A percentile compares a stretch with the other conserved stretches of the same genome.
Evolutionary conservation across 768 basidiomycete genomes (phyloP).

Genomic region (Leucosporidium yakuticum): DNA sequence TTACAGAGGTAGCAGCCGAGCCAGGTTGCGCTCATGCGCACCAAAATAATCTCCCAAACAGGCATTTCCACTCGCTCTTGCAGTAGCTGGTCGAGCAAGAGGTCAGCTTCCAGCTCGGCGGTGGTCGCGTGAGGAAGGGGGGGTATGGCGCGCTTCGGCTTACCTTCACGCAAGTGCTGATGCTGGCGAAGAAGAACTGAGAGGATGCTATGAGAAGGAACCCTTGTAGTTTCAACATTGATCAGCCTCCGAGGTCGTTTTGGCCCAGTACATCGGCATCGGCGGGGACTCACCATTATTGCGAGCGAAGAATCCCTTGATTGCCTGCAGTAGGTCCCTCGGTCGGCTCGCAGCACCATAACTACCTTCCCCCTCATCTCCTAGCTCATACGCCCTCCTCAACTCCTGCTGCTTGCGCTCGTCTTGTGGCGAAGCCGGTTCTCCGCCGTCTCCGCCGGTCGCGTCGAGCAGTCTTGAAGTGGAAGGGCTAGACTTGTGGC

Average conservation of each 20-base stretch:
- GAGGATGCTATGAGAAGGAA: constrained; percentile 17
- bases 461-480: not conserved
- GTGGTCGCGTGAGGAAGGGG: not conserved
- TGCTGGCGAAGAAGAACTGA: constrained; percentile 17
- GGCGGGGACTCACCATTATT: too few relatives aligned
- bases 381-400: too few relatives aligned
- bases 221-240: not conserved
- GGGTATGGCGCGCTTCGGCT: not conserved
- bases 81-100: not conserved
- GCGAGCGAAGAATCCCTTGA: too few relatives aligned
- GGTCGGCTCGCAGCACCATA: too few relatives aligned
- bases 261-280: too few relatives aligned
- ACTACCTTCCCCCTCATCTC: too few relatives aligned
- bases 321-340: too few relatives aligned
- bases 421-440: too few relatives aligned
- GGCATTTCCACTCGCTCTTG: not conserved
- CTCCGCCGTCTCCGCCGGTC: too few relatives aligned
- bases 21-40: constrained; percentile 24
- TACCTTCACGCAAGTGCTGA: constrained; percentile 24
- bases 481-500: not conserved
- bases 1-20: constrained; percentile 15
- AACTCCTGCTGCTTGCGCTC: too few relatives aligned
- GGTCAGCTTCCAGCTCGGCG: not conserved
- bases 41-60: constrained; percentile 15
- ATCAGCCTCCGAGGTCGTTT: too few relatives aligned